Evolutionary conservation across 2,329 filamentous ascomycete genomes (phyloP), one percentile per base, ranked within the genome.

Genomic region (Trichoderma polysporum): DNA sequence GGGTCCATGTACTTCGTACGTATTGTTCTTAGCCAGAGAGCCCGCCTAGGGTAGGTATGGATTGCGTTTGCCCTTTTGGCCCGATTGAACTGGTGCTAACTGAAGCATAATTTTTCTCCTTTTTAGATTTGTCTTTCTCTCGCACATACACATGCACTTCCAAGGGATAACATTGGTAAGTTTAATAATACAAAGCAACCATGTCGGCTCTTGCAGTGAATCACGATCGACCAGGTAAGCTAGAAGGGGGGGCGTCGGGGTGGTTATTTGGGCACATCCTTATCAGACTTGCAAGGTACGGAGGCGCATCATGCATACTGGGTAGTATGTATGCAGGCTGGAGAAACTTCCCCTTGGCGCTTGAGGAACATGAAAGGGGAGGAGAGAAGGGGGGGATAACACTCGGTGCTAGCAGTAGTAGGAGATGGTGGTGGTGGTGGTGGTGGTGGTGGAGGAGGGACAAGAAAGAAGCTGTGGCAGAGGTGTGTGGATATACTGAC

Each of bases 281-380:
- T 35, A 64, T 54, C 50, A 64, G 50, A 45, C 61, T 64, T 27
- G 61, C 61, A 47, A n/a, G 61, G 50, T 33, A 56, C 50, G 37
- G 61, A 64, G 61, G 50, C 50, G 61, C 61, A 56, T 64, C 61
- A 63, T 54, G 60, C 60, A 63, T 54, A 63, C 53, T 45, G 41
- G 41, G 41, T 45, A 45, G 33, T 22, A 52, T 52, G 59, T 63
- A 56, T 53, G 50, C 60, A 64, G 60, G 61, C 49, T 64, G 50
- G 61, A 64, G 50, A 56, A 64, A 64, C 61, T 64, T 64, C 61
- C 61, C 61, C 61, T 64, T 64, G 61, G 61, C 61, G 61, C 61
- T 64, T 41, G 54, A 27, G 61, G 59, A 31, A 17, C 25, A 54
- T 63, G 35, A 53, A 53, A 41, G 33, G 54, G 41, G 39, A 27